phyloP scores from a whole-genome alignment of 441 rosid species.

The Mallotus repandus region DNA sequence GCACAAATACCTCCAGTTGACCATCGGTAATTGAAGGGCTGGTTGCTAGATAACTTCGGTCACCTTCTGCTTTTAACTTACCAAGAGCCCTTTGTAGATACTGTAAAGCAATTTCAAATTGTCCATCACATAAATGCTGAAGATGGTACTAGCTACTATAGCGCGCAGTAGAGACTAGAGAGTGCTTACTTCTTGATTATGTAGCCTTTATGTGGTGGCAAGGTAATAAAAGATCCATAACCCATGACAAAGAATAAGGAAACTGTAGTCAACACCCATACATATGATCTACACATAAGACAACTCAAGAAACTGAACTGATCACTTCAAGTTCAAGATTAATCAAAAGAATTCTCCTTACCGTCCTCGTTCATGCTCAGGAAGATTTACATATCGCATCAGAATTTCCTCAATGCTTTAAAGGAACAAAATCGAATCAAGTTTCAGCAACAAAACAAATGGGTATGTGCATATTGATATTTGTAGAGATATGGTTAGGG shows the following conservation, averaged over 20 bases:
- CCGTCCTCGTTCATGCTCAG: conserved; percentile 52
- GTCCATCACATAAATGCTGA: neutral
- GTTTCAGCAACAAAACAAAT: neutral
- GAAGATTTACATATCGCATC: conserved; percentile 38
- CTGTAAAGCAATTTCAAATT: conserved; percentile 22
- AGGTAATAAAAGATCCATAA: neutral
- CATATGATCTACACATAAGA: neutral
- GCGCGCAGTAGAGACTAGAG: neutral
- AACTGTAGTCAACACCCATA: neutral
- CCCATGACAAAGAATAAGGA: neutral
- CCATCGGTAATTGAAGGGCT: conserved; percentile 21
- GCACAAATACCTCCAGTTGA: conserved; percentile 35
- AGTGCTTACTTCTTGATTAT: conserved; percentile 36
- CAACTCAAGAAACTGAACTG: too few species aligned
- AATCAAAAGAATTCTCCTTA: conserved; percentile 12
- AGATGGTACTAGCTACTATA: neutral
- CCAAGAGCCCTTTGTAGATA: conserved; percentile 33
- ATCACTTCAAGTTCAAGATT: neutral
- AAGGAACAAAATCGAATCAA: conserved; percentile 5
- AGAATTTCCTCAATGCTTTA: conserved; percentile 50
- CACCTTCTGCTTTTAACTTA: conserved; percentile 31
- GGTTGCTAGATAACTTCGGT: conserved; percentile 24
- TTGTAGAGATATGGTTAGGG: neutral
- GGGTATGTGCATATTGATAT: neutral
- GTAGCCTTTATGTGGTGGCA: conserved; percentile 24